Base-by-base conservation (phyloP, 2,329 filamentous ascomycete genomes). In the Tricladium varicosporioides region DNA sequence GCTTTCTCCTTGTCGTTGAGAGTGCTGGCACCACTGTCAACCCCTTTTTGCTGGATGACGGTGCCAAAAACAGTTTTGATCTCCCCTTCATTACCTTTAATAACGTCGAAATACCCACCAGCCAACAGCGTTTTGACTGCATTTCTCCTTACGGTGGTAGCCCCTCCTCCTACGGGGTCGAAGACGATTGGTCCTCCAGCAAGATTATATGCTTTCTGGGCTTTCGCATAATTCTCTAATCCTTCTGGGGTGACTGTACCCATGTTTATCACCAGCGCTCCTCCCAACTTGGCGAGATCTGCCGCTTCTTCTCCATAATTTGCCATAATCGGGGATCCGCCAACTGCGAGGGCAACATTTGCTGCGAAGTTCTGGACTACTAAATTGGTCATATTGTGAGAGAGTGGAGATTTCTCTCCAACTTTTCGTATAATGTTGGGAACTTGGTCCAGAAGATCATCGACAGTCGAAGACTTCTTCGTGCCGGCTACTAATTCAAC, bases 311-410 rank as follows among this genome's bases (percentile, higher is more conserved):
- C 83, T 22, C 86, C 89, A 67, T 92, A 89, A 71, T 90, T 92
- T 7, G 92, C 87, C 93, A 97, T 97, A 72, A 97, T 97, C 42
- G 93, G 93, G 16, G 89, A 94, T 11, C 89, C 89, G 36, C 93
- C 93, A 52, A 95, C 80, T 33, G 88, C 84, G 14, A 97, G 80
- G 42, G 91, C 91, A 2, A 97, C 87, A 69, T 96, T 97, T 52
- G 94, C 93, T 14, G 92, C 90, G 67, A 97, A 89, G 74, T 97
- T 96, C 69, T 96, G 92, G 18, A 97, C 93, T 0, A 97, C 93
- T 52, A 92, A 80, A 71, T 97, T 97, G 53, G 94, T 97, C 91
- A 97, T 97, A 74, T 96, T 97, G 75, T 97, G 93, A 51, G 88
- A 89, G 18, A 97, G 79, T 0, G 92, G 92, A 56, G 82, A 86